Evolutionary conservation across 148 eudicot species (phyloP), one percentile per base, ranked within the genome.

Genomic region (Simmondsia chinensis): DNA sequence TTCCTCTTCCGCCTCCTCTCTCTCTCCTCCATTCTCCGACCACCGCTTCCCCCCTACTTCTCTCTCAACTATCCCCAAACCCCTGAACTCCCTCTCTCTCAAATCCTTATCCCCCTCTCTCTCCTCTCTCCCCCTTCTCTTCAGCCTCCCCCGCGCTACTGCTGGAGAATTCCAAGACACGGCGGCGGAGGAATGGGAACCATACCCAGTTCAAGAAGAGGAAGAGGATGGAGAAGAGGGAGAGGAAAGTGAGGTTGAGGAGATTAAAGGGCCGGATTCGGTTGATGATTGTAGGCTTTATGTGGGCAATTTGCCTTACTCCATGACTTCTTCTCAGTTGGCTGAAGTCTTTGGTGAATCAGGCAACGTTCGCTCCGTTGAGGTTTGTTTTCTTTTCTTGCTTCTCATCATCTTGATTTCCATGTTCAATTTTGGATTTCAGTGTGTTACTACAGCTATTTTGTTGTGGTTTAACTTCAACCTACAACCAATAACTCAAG

Each of bases 251-350:
- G 66, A 53, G 1, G 62, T 20, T 4, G 56, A 48, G 32, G 67
- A 50, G 19, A 40, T 9, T 11, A 21, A 43, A 20, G 63, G 36
- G 59, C 21, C 46, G 5, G 48, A 36, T n/a, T 36, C 70, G 17
- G 60, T 42, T 41, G 83, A 79, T 39, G 83, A 56, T 38, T 52
- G 82, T 16, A 77, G 79, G 31, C 32, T 89, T 1, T 84, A 73
- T 59, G 84, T 89, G 34, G 97, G 97, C 3, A 84, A 78, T 41
- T 76, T 89, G 74, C 82, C 95, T 0, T 89, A 60, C 45, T 43
- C 94, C 0, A 69, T 75, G 67, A 74, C 83, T 16, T 46, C 84
- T 20, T 35, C 70, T 10, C 65, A 88, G 38, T 60, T 89, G 64
- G 35, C 77, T 25, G 80, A 89, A 43, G 21, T 80, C 5, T 84